Evolutionary conservation across 257 asterid species (phyloP).

Genomic region (Eustoma russellianum): DNA sequence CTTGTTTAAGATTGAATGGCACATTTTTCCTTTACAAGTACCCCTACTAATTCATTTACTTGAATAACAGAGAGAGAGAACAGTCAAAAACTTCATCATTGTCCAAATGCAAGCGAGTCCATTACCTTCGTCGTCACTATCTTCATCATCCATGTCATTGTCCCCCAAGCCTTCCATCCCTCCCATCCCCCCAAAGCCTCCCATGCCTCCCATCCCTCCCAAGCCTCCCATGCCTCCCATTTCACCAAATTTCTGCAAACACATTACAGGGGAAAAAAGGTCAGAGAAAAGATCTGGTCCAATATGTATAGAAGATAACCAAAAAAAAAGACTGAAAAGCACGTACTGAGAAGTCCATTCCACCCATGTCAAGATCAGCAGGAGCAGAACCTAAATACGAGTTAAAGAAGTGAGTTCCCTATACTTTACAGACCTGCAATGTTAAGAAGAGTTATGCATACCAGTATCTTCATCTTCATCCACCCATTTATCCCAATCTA

Average conservation of each 20-base stretch:
- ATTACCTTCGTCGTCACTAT: slow-evolving; percentile 81
- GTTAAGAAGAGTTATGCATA: slow-evolving; percentile 3
- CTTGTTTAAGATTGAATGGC: no score
- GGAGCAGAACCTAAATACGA: slow-evolving; percentile 44
- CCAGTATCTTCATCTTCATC: slow-evolving; percentile 88
- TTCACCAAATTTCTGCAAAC: slow-evolving; percentile 57
- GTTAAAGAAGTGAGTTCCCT: background rate
- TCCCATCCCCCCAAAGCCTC: slow-evolving; percentile 13
- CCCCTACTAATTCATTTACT: background rate
- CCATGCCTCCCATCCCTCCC: slow-evolving; percentile 20
- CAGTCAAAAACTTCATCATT: no score
- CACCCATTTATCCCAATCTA: slow-evolving; percentile 96
- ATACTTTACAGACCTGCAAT: background rate
- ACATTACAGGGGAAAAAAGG: slow-evolving; percentile 1
- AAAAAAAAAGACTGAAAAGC: background rate
- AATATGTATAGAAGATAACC: background rate
- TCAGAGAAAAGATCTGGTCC: slow-evolving; percentile 5
- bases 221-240: slow-evolving; percentile 45
- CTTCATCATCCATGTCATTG: slow-evolving; percentile 21
- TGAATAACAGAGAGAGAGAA: background rate
- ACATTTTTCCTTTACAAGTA: background rate
- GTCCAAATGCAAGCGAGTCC: no score
- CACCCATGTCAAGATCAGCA: slow-evolving; percentile 59
- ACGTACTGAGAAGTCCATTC: slow-evolving; percentile 88
- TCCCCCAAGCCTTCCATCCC: slow-evolving; percentile 25